These are phyloP conservation scores for Exophiala sideris DNA, from an alignment of 2,329 filamentous ascomycete genomes.

Conservation along the genomic window DNA sequence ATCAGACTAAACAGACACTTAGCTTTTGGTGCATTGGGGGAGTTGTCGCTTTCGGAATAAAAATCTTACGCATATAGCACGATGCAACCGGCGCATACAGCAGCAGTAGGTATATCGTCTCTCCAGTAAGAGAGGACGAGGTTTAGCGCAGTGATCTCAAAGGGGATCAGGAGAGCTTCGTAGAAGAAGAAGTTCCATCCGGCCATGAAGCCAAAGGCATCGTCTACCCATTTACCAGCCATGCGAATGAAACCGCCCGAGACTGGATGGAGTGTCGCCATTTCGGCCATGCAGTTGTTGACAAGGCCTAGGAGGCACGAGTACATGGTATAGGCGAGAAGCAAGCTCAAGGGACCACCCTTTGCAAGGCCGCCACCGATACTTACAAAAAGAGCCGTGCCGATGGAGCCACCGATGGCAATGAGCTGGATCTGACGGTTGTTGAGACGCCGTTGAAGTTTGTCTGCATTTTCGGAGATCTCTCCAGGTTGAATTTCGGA, in stretches of 20 bases:
- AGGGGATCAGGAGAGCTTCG: constrained; percentile 38
- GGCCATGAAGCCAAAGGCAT: constrained; percentile 43
- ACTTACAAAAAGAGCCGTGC: constrained; percentile 39
- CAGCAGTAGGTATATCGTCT: constrained; percentile 37
- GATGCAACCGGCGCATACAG: constrained; percentile 37
- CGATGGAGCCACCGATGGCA: constrained; percentile 42
- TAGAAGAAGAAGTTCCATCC: constrained; percentile 50
- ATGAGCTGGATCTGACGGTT: constrained; percentile 58
- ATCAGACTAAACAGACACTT: constrained; percentile 40
- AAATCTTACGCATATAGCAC: constrained; percentile 37
- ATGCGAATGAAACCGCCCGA: constrained; percentile 41
- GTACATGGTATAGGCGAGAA: constrained; percentile 36
- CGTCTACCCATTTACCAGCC: constrained; percentile 45
- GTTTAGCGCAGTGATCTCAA: constrained; percentile 43
- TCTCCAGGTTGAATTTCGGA: constrained; percentile 5
- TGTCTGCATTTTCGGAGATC: constrained; percentile 33
- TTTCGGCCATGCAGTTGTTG: constrained; percentile 44
- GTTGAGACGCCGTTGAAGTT: constrained; percentile 48
- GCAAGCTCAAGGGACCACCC: constrained; percentile 38
- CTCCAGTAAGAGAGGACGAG: constrained; percentile 42
- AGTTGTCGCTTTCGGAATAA: constrained; percentile 13
- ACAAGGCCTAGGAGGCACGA: constrained; percentile 35
- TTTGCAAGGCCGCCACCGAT: constrained; percentile 38
- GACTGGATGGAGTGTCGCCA: constrained; percentile 44
- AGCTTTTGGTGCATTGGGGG: background rate